These are phyloP conservation scores for Exserohilum rostratum DNA, from an alignment of 2,329 filamentous ascomycete species.

Conservation along the genomic window DNA sequence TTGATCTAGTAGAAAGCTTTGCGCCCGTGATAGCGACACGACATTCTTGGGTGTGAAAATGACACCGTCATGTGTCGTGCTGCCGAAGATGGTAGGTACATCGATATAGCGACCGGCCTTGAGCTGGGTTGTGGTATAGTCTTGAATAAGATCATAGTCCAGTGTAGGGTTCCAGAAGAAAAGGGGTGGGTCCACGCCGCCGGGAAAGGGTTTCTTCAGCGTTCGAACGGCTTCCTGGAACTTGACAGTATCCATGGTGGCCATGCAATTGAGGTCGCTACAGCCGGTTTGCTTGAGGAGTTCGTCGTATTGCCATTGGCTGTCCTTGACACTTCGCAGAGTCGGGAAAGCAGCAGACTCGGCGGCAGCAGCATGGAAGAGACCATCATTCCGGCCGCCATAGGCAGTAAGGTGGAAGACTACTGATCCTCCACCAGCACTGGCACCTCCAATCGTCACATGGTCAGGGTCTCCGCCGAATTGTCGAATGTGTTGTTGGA, in stretches of 20 bases:
- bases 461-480: conserved; percentile 50
- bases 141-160: conserved; percentile 51
- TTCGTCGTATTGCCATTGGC: conserved; percentile 52
- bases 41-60: conserved; percentile 49
- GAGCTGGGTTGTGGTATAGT: conserved; percentile 49
- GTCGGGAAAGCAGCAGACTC: conserved; percentile 49
- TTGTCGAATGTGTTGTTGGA: conserved; percentile 43
- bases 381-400: conserved; percentile 43
- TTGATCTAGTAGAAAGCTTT: conserved; percentile 49
- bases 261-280: conserved; percentile 48
- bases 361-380: conserved; percentile 45
- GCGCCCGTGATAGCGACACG: conserved; percentile 38
- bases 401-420: conserved; percentile 47
- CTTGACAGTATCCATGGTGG: conserved; percentile 41
- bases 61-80: conserved; percentile 54
- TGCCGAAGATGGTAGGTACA: conserved; percentile 52
- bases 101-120: conserved; percentile 47
- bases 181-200: conserved; percentile 37
- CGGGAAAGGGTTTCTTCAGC: conserved; percentile 48
- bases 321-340: conserved; percentile 46
- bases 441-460: conserved; percentile 48
- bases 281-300: conserved; percentile 46
- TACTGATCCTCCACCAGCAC: conserved; percentile 49
- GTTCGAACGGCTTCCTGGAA: conserved; percentile 49
- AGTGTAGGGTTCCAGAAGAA: conserved; percentile 53